phyloP scores from a whole-genome alignment of 2,329 filamentous ascomycete genomes.

The Thelonectria rubi region DNA sequence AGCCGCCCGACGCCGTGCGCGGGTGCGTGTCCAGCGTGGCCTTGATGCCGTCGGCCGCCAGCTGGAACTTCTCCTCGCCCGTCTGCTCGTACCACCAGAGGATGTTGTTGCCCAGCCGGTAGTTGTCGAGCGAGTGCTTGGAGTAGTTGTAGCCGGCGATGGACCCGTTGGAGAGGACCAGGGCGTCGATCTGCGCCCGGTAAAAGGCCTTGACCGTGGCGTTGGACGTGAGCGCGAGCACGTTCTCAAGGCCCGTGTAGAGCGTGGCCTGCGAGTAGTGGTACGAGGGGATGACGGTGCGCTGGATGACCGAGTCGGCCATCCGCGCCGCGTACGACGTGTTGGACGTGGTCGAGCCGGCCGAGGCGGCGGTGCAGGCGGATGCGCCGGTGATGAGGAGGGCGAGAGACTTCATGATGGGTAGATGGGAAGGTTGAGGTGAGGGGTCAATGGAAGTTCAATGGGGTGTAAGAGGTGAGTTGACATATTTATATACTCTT shows the following conservation, averaged over 20 bases:
- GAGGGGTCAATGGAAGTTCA: neutral
- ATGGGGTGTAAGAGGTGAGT: neutral
- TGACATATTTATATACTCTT: neutral
- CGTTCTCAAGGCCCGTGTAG: slow-evolving; percentile 58
- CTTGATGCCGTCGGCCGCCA: slow-evolving; percentile 57
- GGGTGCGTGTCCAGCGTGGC: slow-evolving; percentile 58
- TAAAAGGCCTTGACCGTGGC: slow-evolving; percentile 55
- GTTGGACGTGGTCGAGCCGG: slow-evolving; percentile 16
- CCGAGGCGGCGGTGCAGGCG: slow-evolving; percentile 6
- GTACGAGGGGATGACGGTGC: slow-evolving; percentile 50
- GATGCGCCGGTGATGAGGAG: slow-evolving; percentile 13
- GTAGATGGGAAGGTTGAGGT: neutral
- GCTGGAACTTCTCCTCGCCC: slow-evolving; percentile 57
- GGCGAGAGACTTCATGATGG: slow-evolving; percentile 17
- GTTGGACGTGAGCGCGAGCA: slow-evolving; percentile 55
- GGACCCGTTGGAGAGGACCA: slow-evolving; percentile 56
- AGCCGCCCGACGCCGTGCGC: slow-evolving; percentile 59
- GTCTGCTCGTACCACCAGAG: slow-evolving; percentile 60
- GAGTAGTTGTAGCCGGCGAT: slow-evolving; percentile 56
- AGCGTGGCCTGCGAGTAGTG: slow-evolving; percentile 57
- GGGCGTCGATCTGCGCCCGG: slow-evolving; percentile 55
- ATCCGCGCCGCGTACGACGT: slow-evolving; percentile 48
- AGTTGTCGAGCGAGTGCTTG: slow-evolving; percentile 61
- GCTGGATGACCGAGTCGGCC: slow-evolving; percentile 58
- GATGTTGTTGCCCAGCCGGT: slow-evolving; percentile 62